A percentile compares a stretch with the other conserved stretches of the same genome.
Conservation (phyloP, 306 rosid species). For the Dalbergia cultrata region DNA sequence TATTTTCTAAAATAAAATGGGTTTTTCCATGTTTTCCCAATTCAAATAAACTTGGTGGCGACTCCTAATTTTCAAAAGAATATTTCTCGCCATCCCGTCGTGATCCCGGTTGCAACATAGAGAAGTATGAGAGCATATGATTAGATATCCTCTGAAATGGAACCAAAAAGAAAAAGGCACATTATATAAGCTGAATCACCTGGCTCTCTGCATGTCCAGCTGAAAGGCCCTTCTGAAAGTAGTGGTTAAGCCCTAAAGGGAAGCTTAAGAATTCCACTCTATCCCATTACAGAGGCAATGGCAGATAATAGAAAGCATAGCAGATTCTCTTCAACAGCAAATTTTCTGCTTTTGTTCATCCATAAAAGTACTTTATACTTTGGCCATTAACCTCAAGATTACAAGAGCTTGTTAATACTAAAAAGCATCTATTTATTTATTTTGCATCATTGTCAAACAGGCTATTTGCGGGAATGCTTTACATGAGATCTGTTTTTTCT, state of each 20-base stretch:
- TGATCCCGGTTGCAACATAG: too few relatives aligned
- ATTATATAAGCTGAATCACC: neutral
- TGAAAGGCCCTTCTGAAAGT: conserved; percentile 22
- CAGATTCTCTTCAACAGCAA: conserved; percentile 16
- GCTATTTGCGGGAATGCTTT: conserved; percentile 1
- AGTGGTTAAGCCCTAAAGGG: neutral
- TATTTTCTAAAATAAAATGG: too few relatives aligned
- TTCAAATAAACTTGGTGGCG: too few relatives aligned
- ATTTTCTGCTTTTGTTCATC: conserved; percentile 15
- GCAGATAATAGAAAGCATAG: neutral
- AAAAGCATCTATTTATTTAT: neutral
- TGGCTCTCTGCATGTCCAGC: conserved; percentile 10
- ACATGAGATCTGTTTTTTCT: conserved; percentile 32
- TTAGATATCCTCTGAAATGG: conserved; percentile 3
- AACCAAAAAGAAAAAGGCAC: conserved; percentile 8
- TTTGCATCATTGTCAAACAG: conserved; percentile 12
- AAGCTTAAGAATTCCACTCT: neutral
- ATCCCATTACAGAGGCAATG: neutral
- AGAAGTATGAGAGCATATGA: conserved; percentile 1
- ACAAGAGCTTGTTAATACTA: neutral
- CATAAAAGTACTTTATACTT: conserved; percentile 25
- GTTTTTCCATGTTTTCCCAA: too few relatives aligned
- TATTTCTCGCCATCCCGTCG: too few relatives aligned
- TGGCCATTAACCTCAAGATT: conserved; percentile 12
- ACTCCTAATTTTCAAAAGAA: too few relatives aligned